Percentiles rank a stretch among this genome's conserved stretches.
Conservation (phyloP, 345 rosid genomes). For the Boechera retrofracta region DNA sequence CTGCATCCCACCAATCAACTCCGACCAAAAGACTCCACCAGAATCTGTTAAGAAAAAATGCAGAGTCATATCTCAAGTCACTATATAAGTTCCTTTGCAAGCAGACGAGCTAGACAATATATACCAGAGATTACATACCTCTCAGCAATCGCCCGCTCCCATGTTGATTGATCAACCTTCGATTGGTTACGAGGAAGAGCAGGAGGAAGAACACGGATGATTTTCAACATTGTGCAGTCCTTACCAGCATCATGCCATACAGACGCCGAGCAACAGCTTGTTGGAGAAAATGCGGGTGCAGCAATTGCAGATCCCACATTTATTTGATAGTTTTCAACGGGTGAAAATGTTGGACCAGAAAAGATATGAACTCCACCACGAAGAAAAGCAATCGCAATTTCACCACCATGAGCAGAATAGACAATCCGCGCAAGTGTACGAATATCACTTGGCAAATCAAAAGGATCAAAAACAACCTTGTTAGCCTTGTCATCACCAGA, state of each 20-base stretch:
- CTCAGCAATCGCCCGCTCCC: slow-evolving; percentile 99
- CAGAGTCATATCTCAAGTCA: neutral
- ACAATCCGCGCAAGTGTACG: slow-evolving; percentile 93
- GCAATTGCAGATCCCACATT: slow-evolving; percentile 97
- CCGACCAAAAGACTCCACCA: slow-evolving; percentile 99
- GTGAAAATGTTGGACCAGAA: slow-evolving; percentile 90
- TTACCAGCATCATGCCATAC: slow-evolving; percentile 90
- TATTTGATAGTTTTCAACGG: slow-evolving; percentile 94
- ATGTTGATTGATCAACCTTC: slow-evolving; percentile 78
- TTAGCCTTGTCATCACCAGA: slow-evolving; percentile 62
- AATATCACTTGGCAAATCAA: slow-evolving; percentile 96
- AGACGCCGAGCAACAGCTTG: slow-evolving; percentile 99
- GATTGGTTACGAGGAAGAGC: slow-evolving; percentile 79
- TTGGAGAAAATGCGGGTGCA: slow-evolving; percentile 97
- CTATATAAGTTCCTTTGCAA: slow-evolving; percentile 7
- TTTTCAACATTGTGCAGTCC: slow-evolving; percentile 88
- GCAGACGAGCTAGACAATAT: neutral
- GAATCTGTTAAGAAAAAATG: slow-evolving; percentile 65
- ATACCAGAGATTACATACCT: slow-evolving; percentile 56
- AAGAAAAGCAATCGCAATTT: slow-evolving; percentile 93
- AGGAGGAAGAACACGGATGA: slow-evolving; percentile 97
- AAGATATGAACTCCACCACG: slow-evolving; percentile 97
- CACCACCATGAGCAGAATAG: slow-evolving; percentile 99
- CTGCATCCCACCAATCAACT: slow-evolving; percentile 99
- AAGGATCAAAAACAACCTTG: slow-evolving; percentile 90